phyloP scores from a whole-genome alignment of 2,329 filamentous ascomycete genomes.

The Teratosphaeria pseudoeucalypti region DNA sequence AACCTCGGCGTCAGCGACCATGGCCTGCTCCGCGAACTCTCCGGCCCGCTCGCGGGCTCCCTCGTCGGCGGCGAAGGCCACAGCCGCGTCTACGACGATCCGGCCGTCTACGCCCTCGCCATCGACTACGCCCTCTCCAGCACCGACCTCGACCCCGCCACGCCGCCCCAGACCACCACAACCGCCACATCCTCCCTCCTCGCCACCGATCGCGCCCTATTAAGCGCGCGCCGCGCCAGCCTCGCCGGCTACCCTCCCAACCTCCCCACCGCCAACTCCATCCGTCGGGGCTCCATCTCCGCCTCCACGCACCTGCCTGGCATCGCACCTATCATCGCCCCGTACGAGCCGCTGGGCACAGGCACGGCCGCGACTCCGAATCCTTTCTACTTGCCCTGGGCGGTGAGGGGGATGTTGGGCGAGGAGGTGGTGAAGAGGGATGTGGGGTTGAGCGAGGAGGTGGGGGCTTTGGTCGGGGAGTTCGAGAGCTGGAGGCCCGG shows the following conservation, averaged over 20 bases:
- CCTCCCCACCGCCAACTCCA: conserved; percentile 22
- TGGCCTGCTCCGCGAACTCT: conserved; percentile 82
- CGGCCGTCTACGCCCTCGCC: conserved; percentile 63
- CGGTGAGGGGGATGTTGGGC: conserved; percentile 85
- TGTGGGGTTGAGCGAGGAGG: conserved; percentile 55
- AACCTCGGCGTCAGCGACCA: conserved; percentile 91
- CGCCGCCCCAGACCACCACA: not conserved
- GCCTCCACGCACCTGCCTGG: conserved; percentile 14
- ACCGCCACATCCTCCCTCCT: conserved; percentile 5
- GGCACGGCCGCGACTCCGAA: conserved; percentile 43
- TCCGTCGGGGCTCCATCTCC: conserved; percentile 23
- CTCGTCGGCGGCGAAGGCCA: conserved; percentile 89
- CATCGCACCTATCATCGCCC: conserved; percentile 22
- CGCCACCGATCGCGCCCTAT: conserved; percentile 10
- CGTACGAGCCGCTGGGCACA: conserved; percentile 27
- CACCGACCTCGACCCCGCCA: conserved; percentile 22
- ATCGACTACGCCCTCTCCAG: conserved; percentile 39
- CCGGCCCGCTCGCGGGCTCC: conserved; percentile 76
- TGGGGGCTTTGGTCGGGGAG: conserved; percentile 65
- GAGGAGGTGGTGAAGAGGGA: conserved; percentile 83
- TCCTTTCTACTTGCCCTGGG: conserved; percentile 88
- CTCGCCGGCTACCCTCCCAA: conserved; percentile 20
- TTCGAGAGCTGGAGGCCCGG: conserved; percentile 91
- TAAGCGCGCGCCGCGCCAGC: conserved; percentile 7
- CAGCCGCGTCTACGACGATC: conserved; percentile 84